Percentiles rank a stretch among this genome's conserved stretches.
phyloP scores from a whole-genome alignment of 768 basidiomycete genomes.

The Cyathus striatus region DNA sequence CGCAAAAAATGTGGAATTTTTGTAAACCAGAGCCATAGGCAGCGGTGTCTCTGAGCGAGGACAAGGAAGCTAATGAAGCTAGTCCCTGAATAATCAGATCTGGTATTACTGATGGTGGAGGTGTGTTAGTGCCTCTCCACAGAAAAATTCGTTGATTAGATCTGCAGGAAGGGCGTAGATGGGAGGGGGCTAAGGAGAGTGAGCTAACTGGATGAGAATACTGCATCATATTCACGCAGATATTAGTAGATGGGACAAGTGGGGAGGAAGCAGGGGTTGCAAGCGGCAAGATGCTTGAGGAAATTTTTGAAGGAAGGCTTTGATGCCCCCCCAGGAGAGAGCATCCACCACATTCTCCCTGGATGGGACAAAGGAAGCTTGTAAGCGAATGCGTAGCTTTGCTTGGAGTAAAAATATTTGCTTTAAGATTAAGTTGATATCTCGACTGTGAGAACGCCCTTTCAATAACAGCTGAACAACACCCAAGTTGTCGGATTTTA shows the following conservation, averaged over 20 bases:
- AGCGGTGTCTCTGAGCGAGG: constrained; percentile 17
- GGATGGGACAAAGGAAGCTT: background rate
- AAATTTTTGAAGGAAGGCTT: background rate
- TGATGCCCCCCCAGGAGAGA: background rate
- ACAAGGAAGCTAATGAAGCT: background rate
- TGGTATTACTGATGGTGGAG: background rate
- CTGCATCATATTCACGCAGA: too few species aligned
- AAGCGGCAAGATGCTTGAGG: background rate
- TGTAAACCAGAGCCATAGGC: constrained; percentile 15
- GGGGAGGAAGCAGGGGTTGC: background rate
- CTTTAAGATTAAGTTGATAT: background rate
- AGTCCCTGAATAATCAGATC: background rate
- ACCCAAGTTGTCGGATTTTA: background rate
- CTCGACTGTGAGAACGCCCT: background rate
- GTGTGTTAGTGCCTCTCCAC: background rate
- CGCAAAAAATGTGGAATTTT: constrained; percentile 22
- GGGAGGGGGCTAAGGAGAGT: constrained; percentile 20
- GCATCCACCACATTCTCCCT: background rate
- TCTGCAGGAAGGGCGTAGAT: background rate
- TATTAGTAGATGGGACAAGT: too few species aligned
- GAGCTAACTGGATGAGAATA: too few species aligned
- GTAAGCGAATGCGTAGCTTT: background rate
- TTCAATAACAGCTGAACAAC: background rate
- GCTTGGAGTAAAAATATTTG: background rate
- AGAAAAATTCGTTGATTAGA: background rate